phyloP scores from a whole-genome alignment of 495 filamentous ascomycete genomes.

The Hyaloscypha variabilis region DNA sequence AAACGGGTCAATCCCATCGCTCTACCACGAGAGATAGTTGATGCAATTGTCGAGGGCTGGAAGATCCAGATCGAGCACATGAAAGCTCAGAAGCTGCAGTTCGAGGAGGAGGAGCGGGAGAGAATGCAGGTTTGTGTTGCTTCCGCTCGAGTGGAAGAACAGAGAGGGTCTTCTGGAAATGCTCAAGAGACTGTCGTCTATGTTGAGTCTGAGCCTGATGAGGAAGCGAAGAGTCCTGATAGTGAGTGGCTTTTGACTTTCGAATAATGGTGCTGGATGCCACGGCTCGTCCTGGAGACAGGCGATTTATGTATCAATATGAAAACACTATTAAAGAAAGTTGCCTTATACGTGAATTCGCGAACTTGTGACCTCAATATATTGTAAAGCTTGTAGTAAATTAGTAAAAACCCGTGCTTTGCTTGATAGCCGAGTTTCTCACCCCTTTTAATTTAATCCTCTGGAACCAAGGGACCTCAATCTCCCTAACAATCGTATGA shows the following conservation, averaged over 20 bases:
- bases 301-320: neutral
- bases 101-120: neutral
- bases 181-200: neutral
- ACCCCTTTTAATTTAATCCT: no score
- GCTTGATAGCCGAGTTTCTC: no score
- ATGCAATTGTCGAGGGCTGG: neutral
- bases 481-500: no score
- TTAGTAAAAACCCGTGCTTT: no score
- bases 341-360: no score
- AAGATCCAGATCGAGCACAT: neutral
- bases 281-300: neutral
- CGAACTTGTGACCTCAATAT: no score
- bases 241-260: no score
- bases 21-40: neutral
- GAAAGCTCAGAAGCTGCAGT: neutral
- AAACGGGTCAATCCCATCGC: neutral
- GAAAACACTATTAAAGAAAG: no score
- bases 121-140: neutral
- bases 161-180: neutral
- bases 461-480: no score
- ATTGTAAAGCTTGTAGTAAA: no score
- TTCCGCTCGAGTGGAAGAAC: neutral
- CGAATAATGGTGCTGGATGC: no score
- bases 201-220: neutral
- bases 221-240: neutral